A percentile compares a stretch with the other conserved stretches of the same genome.
phyloP scores from a whole-genome alignment of 192 early-diverging fungal genomes.

The Coemansia sp. region DNA sequence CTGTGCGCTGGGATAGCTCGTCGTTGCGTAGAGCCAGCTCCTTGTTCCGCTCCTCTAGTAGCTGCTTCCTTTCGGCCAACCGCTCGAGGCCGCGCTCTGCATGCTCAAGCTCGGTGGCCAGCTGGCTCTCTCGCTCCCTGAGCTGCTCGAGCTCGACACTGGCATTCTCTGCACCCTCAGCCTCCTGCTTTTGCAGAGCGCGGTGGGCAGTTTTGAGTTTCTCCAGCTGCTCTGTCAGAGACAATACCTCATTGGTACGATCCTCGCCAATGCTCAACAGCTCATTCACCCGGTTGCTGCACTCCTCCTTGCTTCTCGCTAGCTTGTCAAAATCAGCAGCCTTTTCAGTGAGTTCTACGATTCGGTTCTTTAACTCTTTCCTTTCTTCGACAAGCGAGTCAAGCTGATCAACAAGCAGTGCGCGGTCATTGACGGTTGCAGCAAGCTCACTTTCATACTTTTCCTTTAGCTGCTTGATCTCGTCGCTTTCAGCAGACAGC shows the following conservation, averaged over 20 bases:
- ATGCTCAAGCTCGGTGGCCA: constrained; percentile 19
- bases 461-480: constrained; percentile 13
- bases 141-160: constrained; percentile 25
- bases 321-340: background rate
- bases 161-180: background rate
- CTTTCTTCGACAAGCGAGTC: background rate
- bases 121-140: constrained; percentile 27
- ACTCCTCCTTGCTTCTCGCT: background rate
- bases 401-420: background rate
- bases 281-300: constrained; percentile 1
- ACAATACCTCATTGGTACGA: background rate
- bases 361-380: background rate
- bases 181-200: background rate
- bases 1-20: constrained; percentile 34
- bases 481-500: background rate
- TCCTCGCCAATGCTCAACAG: background rate
- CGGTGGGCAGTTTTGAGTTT: background rate
- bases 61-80: constrained; percentile 4
- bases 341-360: background rate
- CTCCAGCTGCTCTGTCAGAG: constrained; percentile 12
- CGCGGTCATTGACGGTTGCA: background rate
- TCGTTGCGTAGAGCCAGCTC: constrained; percentile 21
- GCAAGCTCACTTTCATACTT: background rate
- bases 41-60: constrained; percentile 23
- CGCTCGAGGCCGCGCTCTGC: constrained; percentile 19